Percentiles rank a stretch among this genome's conserved stretches.
phyloP scores from a whole-genome alignment of 2,329 filamentous ascomycete species.

The Huntiella decipiens region DNA sequence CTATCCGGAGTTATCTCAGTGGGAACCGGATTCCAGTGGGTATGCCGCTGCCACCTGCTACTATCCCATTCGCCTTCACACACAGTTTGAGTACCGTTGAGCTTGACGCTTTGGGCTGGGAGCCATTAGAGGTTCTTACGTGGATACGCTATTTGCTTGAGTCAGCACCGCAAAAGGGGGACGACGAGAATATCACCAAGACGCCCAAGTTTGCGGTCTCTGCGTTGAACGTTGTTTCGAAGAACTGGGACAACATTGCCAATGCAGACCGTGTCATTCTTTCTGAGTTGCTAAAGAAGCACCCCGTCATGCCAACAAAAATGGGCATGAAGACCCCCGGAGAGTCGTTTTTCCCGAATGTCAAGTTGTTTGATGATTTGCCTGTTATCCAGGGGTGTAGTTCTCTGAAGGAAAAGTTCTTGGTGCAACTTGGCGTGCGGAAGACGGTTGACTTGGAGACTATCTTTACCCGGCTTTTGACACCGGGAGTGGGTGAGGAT shows the following conservation, averaged over 20 bases:
- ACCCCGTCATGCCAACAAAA: conserved; percentile 75
- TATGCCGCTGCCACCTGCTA: conserved; percentile 60
- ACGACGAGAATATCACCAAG: conserved; percentile 50
- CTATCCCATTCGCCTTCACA: conserved; percentile 72
- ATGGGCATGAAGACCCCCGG: conserved; percentile 68
- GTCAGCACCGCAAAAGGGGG: conserved; percentile 36
- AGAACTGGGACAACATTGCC: conserved; percentile 51
- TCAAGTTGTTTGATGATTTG: conserved; percentile 86
- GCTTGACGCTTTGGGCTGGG: conserved; percentile 69
- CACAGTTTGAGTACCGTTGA: conserved; percentile 46
- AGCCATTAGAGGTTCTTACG: conserved; percentile 61
- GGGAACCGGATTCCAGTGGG: conserved; percentile 63
- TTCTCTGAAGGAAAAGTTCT: conserved; percentile 76
- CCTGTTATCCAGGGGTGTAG: conserved; percentile 60
- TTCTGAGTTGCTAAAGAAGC: conserved; percentile 35
- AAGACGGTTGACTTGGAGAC: conserved; percentile 91
- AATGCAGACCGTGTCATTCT: conserved; percentile 7
- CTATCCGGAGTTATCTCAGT: conserved; percentile 56
- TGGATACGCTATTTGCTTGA: conserved; percentile 75
- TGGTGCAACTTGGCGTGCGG: conserved; percentile 66
- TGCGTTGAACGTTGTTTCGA: conserved; percentile 64
- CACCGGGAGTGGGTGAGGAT: conserved; percentile 31
- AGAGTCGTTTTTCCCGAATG: conserved; percentile 83
- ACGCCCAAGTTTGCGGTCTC: conserved; percentile 57
- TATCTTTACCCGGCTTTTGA: conserved; percentile 73